Percentiles rank a stretch among this genome's conserved stretches.
Evolutionary conservation across 2,329 filamentous ascomycete species (phyloP).

Genomic region (Penicillium crustosum): DNA sequence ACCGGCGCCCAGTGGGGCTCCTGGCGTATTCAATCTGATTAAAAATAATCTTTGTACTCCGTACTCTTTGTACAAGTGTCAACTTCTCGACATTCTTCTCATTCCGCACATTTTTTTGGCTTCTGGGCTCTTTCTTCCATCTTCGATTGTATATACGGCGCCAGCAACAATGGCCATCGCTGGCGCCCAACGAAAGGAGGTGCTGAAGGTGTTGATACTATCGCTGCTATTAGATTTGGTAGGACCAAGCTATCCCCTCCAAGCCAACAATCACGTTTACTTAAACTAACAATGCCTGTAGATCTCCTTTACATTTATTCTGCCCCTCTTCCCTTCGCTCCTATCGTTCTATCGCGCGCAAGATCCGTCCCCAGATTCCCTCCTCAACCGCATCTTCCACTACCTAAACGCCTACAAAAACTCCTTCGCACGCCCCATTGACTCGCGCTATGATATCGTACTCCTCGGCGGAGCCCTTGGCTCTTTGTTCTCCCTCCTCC

Average conservation of each 20-base stretch:
- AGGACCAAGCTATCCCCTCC: constrained; percentile 35
- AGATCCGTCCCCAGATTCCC: constrained; percentile 63
- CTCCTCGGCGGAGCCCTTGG: constrained; percentile 90
- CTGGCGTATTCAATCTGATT: constrained; percentile 1
- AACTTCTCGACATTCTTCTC: not conserved
- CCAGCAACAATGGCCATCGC: constrained; percentile 36
- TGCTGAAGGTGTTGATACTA: constrained; percentile 82
- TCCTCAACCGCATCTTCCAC: constrained; percentile 75
- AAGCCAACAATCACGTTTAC: not conserved
- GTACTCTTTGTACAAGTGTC: not conserved
- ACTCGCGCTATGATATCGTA: constrained; percentile 95
- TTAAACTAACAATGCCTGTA: constrained; percentile 41
- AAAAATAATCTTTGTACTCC: not conserved
- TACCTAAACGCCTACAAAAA: constrained; percentile 95
- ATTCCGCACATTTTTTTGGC: not conserved
- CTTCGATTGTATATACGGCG: constrained; percentile 7
- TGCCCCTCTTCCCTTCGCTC: constrained; percentile 91
- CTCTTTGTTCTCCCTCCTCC: constrained; percentile 88
- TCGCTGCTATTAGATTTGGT: constrained; percentile 89
- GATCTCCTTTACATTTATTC: constrained; percentile 98
- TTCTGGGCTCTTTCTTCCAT: not conserved
- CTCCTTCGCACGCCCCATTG: constrained; percentile 86
- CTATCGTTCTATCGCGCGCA: constrained; percentile 93
- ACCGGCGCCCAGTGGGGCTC: not conserved
- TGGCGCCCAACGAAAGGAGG: constrained; percentile 66